Conservation (phyloP, 2,329 filamentous ascomycete genomes). For the Colletotrichum sp. region DNA sequence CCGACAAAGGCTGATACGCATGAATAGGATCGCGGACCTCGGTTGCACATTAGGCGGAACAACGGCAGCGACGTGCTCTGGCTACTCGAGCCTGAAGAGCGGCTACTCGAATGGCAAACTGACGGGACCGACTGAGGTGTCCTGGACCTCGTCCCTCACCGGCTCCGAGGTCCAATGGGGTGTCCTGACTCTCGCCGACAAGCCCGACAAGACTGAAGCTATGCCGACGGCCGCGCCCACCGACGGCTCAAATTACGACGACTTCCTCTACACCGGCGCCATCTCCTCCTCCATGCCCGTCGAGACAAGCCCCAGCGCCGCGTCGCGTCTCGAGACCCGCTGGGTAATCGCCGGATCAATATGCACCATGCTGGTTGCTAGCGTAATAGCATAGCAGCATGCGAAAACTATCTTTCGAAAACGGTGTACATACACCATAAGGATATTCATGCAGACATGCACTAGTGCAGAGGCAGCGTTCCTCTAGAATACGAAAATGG, state of each 20-base stretch:
- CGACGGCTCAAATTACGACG: constrained; percentile 17
- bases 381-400: background rate
- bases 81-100: constrained; percentile 49
- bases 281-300: constrained; percentile 1
- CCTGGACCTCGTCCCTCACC: constrained; percentile 50
- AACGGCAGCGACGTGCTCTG: constrained; percentile 52
- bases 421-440: background rate
- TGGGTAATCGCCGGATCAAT: constrained; percentile 2
- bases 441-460: background rate
- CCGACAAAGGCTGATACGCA: background rate
- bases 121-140: constrained; percentile 47
- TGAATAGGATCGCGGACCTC: constrained; percentile 46
- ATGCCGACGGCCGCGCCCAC: background rate
- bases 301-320: constrained; percentile 18
- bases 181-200: constrained; percentile 45
- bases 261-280: constrained; percentile 18
- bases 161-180: constrained; percentile 49
- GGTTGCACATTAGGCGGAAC: constrained; percentile 46
- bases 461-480: background rate
- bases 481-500: background rate
- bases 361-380: background rate
- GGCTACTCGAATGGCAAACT: constrained; percentile 41
- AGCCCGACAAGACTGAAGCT: constrained; percentile 32
- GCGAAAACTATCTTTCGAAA: background rate
- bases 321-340: background rate